Base-by-base conservation (phyloP, 176 grass and related monocot species). In the Dactylis glomerata region DNA sequence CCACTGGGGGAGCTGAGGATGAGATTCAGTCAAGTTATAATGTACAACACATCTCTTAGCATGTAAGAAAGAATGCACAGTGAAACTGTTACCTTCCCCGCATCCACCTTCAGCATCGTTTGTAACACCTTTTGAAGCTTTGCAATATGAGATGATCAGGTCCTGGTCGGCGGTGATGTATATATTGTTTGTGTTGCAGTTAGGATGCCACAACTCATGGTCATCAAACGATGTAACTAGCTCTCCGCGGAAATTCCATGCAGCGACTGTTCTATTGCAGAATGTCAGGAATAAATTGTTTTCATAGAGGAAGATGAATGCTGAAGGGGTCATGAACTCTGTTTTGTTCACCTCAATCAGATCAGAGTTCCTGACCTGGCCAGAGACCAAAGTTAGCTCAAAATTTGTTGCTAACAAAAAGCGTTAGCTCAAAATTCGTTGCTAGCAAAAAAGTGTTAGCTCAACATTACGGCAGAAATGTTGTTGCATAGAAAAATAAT, bases 151-250 rank as follows among this genome's bases (percentile, higher is more conserved):
- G 77, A 94, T 88, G 3, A 94, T 92, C 79, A 94, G 17, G 75
- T 94, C 90, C 61, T 92, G 90, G 38, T 92, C 89, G 0, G 82
- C 83, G 4, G 92, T 94, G 74, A 94, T 92, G 81, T 92, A 92
- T 87, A 94, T 92, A 45, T 90, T 92, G 17, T 94, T 94, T 41
- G 90, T 94, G 42, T 94, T 90, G 83, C 92, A 92, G 68, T 94
- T 87, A 10, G 87, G 79, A 47, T 92, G 85, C 92, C 92, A 92
- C 45, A 94, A 61, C 33, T 87, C 84, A 47, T 94, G 92, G 75
- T 94, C 90, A 37, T 92, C 87, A 42, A 94, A 94, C 10, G 92
- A 94, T 15, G 92, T 92, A 17, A 94, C 92, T 24, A 88, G 78
- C 54, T 94, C 87, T 12, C 92, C 92, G 20, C 85, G 87, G 20